Conservation (phyloP, 192 early-diverging fungal species). For the Coemansia sp. region DNA sequence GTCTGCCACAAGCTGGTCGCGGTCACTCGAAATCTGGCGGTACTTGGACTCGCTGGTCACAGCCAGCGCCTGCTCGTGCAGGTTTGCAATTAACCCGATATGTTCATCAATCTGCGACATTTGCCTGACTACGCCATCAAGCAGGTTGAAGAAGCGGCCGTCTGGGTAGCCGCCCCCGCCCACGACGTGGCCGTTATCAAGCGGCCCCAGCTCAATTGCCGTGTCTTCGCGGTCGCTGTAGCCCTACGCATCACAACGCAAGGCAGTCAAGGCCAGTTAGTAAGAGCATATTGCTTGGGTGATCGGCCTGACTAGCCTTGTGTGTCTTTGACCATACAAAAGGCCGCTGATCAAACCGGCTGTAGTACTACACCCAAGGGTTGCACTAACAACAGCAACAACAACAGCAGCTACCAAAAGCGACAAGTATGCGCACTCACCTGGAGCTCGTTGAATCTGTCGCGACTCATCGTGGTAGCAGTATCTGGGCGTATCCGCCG, state of each 20-base stretch:
- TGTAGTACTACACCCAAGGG: neutral
- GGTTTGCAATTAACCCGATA: slow-evolving; percentile 37
- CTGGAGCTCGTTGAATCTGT: slow-evolving; percentile 52
- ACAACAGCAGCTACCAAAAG: neutral
- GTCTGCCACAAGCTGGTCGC: slow-evolving; percentile 46
- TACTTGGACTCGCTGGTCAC: slow-evolving; percentile 46
- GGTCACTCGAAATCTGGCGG: slow-evolving; percentile 41
- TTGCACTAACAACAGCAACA: neutral
- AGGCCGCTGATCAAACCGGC: neutral
- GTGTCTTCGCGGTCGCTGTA: slow-evolving; percentile 37
- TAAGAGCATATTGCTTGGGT: neutral
- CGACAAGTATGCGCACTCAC: slow-evolving; percentile 16
- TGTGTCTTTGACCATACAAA: neutral
- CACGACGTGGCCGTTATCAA: slow-evolving; percentile 14
- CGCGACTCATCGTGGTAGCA: slow-evolving; percentile 41
- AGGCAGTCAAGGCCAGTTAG: neutral
- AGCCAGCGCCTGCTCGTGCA: slow-evolving; percentile 50
- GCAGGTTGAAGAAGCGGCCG: slow-evolving; percentile 42
- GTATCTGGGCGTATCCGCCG: neutral
- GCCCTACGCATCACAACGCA: slow-evolving; percentile 18
- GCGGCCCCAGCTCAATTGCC: slow-evolving; percentile 40
- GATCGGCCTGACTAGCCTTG: neutral
- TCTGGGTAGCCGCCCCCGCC: slow-evolving; percentile 11
- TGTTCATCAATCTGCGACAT: slow-evolving; percentile 40
- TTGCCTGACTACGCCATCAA: slow-evolving; percentile 30